Evolutionary conservation across 1,284 basidiomycete species (phyloP), one percentile per base, ranked within the genome.

Genomic region (Cryptococcus sp.): DNA sequence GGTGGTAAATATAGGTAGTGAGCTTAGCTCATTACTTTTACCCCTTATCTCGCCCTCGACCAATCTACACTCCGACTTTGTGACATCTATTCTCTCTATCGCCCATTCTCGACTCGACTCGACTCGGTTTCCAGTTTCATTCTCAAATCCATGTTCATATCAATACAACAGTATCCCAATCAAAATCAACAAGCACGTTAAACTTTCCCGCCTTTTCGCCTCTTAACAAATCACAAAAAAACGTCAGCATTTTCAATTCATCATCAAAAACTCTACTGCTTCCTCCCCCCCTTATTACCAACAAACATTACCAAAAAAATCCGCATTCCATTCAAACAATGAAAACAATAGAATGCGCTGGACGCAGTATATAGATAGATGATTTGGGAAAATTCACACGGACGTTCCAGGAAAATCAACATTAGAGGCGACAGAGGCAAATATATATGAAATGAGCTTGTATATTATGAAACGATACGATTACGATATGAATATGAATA

Each of bases 1-100:
- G 61, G 62, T 25, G 79, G 83, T 45, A 69, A 76, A 41, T 59
- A 75, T 39, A 28, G 28, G 28, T 28, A 11, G 5, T 28, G 28
- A 28, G 28, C 28, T 28, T 28, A 28, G 28, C 28, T 28, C 28
- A 28, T 4, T 11, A 28, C 28, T 11, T 28, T 28, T 28, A 28
- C 4, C 28, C 5, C 11, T 11, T 11, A 4, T 28, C 28, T 4
- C 36, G 14, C 14, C 18, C 36, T 39, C 36, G 36, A 39, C 36
- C 4, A 19, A 34, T 34, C 32, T 16, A 9, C n/a, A 11, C 34
- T 22, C 42, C 10, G 21, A 16, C 22, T 24, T 22, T 36, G 32
- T 21, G 28, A 34, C 21, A n/a, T 24, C 31, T 45, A 48, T 53
- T 46, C 52, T 48, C 46, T 19, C 7, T 40, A 39, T 36, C 32